phyloP scores from a whole-genome alignment of 768 basidiomycete species.

The Trametes elegans region DNA sequence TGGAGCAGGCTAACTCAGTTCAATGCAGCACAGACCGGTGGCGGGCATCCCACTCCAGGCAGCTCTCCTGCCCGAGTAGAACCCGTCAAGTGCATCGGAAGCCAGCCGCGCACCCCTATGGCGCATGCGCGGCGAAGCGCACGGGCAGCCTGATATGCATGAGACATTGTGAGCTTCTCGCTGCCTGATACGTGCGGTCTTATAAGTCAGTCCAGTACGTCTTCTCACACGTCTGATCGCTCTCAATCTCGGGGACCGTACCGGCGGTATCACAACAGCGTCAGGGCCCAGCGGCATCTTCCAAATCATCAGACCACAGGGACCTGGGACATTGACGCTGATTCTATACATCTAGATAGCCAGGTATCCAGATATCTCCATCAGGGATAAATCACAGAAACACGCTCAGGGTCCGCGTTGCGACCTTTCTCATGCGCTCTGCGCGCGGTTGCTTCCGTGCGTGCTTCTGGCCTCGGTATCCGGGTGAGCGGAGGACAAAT shows the following conservation, averaged over 20 bases:
- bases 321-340: constrained; percentile 2
- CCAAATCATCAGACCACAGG: constrained; percentile 7
- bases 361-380: constrained; percentile 6
- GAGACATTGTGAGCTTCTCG: too few species aligned
- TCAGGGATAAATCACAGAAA: neutral
- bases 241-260: constrained; percentile 9
- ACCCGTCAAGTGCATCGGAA: neutral
- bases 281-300: constrained; percentile 7
- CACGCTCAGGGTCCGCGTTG: constrained; percentile 7
- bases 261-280: constrained; percentile 12
- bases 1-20: neutral
- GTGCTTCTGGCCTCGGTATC: constrained; percentile 10
- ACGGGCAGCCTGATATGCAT: too few species aligned
- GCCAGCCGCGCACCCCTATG: neutral
- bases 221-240: constrained; percentile 11
- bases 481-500: neutral
- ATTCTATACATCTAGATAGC: constrained; percentile 13
- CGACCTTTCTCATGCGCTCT: constrained; percentile 4
- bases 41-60: too few species aligned
- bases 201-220: neutral
- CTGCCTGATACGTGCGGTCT: too few species aligned
- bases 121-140: too few species aligned
- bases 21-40: neutral
- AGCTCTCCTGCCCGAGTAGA: too few species aligned
- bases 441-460: constrained; percentile 5